Conservation (phyloP, 2,329 filamentous ascomycete genomes). For the Nemania sp. region DNA sequence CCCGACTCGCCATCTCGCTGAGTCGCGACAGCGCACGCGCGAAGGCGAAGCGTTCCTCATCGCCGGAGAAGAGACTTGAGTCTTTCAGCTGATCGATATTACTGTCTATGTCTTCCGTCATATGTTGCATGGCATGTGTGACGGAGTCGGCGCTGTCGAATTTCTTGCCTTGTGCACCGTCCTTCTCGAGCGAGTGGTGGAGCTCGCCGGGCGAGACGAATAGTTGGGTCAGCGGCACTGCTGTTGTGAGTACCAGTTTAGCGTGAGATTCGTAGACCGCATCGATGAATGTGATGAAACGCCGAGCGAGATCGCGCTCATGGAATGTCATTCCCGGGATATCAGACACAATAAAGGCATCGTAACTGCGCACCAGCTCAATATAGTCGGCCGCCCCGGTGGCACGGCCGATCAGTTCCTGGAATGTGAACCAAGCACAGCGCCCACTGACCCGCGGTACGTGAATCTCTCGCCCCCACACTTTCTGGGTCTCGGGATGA, state of each 20-base stretch:
- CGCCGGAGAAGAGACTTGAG: slow-evolving; percentile 85
- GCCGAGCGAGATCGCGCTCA: slow-evolving; percentile 82
- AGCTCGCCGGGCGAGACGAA: slow-evolving; percentile 79
- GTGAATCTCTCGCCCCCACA: slow-evolving; percentile 90
- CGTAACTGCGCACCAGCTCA: slow-evolving; percentile 86
- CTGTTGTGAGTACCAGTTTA: slow-evolving; percentile 93
- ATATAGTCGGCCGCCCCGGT: slow-evolving; percentile 95
- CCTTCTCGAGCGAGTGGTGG: slow-evolving; percentile 60
- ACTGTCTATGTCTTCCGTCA: slow-evolving; percentile 87
- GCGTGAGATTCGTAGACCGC: slow-evolving; percentile 90
- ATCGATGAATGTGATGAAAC: slow-evolving; percentile 98
- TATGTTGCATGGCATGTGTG: slow-evolving; percentile 72
- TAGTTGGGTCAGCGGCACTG: slow-evolving; percentile 80
- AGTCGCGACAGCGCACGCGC: slow-evolving; percentile 83
- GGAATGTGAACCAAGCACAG: slow-evolving; percentile 89
- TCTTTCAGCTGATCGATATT: slow-evolving; percentile 84
- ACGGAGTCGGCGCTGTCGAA: slow-evolving; percentile 45
- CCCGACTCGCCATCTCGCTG: slow-evolving; percentile 88
- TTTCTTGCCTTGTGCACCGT: slow-evolving; percentile 49
- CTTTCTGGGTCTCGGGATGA: slow-evolving; percentile 76
- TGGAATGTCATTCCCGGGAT: slow-evolving; percentile 89
- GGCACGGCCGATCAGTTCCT: slow-evolving; percentile 85
- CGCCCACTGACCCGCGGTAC: slow-evolving; percentile 87
- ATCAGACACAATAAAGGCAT: slow-evolving; percentile 89
- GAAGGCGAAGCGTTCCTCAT: slow-evolving; percentile 97